Conservation (phyloP, 2,329 filamentous ascomycete species). For the Diaporthe eres region DNA sequence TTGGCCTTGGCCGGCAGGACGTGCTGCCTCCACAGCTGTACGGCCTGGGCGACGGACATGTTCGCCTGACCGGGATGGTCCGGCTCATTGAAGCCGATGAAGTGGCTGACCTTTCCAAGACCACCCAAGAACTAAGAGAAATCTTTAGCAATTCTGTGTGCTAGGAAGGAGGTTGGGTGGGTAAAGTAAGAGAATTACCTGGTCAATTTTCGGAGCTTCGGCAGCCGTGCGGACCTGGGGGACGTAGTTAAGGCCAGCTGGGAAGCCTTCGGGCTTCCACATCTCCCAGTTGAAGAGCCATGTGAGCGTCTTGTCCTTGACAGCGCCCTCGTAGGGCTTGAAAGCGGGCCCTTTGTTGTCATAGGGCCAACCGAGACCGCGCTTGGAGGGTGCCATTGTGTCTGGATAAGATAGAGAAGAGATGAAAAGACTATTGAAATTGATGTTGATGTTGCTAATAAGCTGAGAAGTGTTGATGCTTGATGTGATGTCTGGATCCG, state of each 20-base stretch:
- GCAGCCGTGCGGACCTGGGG: constrained; percentile 34
- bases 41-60: constrained; percentile 26
- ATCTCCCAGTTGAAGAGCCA: constrained; percentile 40
- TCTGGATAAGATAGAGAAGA: neutral
- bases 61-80: constrained; percentile 34
- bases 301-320: constrained; percentile 24
- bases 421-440: neutral
- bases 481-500: neutral
- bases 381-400: constrained; percentile 37
- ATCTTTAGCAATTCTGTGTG: neutral
- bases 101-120: constrained; percentile 33
- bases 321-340: constrained; percentile 20
- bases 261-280: constrained; percentile 36
- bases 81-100: constrained; percentile 38
- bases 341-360: constrained; percentile 30
- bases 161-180: neutral
- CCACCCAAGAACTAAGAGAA: constrained; percentile 20
- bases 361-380: constrained; percentile 36
- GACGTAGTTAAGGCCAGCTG: constrained; percentile 31
- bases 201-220: constrained; percentile 34
- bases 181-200: neutral
- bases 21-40: constrained; percentile 35
- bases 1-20: constrained; percentile 37
- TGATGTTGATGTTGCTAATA: neutral
- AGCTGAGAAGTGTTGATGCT: neutral